Evolutionary conservation across 1,139 yeast species (phyloP), one percentile per base, ranked within the genome.

Genomic region (Keqinozyma sinolaborantium): DNA sequence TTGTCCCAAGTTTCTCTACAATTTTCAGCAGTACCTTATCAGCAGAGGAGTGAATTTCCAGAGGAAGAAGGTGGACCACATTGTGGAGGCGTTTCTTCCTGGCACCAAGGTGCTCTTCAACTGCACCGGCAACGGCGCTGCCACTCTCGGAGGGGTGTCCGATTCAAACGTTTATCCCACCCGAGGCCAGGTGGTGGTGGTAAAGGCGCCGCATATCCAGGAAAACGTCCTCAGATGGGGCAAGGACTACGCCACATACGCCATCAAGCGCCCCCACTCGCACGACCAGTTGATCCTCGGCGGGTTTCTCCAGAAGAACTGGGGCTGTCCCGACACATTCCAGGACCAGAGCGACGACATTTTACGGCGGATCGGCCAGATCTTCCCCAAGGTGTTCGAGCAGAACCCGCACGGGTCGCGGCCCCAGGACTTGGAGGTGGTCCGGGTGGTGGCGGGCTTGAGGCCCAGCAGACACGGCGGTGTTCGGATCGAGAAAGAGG

Each of bases 51-150:
- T 43, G 10, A 25, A 15, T 4, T 38, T 43, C 11, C 18, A 28
- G 8, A 32, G 44, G 9, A 28, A 31, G n/a, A 37, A 38, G 20
- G 29, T 82, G 26, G 50, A 61, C 2, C 81, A 79, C 46, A 64
- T 83, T 29, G 53, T 70, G 7, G 78, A 80, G 42, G 85, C 83
- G 1, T 77, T 48, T 35, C 14, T 64, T 30, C 59, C 57, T 7
- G 40, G 31, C 9, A 68, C 78, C 5, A 60, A 63, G 28, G 60
- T 55, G 2, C 81, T 81, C 7, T 79, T 82, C 65, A 83, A 83
- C 47, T 82, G 90, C 53, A 65, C 84, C 0, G 94, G 90, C n/a
- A 60, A 79, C 23, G 84, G 86, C 2, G 79, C 88, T 5, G 56
- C 33, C 78, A 47, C 55, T 2, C 56, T 83, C 4, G 74, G 76